Base-by-base conservation (phyloP, 1,284 basidiomycete species). In the Calocybe gambosa region DNA sequence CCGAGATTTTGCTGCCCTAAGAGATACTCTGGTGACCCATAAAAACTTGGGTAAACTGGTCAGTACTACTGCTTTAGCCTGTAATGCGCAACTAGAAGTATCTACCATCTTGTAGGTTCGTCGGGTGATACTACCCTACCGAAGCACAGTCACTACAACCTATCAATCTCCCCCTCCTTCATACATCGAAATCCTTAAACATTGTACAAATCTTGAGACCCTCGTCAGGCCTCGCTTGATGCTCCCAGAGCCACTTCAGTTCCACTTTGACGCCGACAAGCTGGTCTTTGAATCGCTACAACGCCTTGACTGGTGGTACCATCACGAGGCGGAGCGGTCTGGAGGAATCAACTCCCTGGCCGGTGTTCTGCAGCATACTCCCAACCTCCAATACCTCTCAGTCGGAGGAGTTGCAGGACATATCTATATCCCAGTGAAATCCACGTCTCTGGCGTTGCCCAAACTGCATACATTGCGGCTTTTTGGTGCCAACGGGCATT, bases 231-330 rank as follows among this genome's bases (percentile, higher is more conserved):
- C 78, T 31, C 59, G 55, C 20, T 50, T 58, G 33, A 55, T 53
- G 38, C 45, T 47, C 8, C 54, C 57, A 34, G 59, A 63, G n/a
- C 43, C 49, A 1, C 57, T 71, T n/a, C 66, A 62, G 21, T 84
- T 77, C 62, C 75, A 82, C 37, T 79, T 75, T 56, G 70, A 76
- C 26, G 70, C 73, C 3, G 66, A 66, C 18, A 64, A 51, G 40
- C 61, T 78, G 0, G 58, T 70, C 0, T 52, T 84, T 3, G 65
- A 69, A 8, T 73, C 73, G n/a, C 65, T 85, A 28, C 74, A 71
- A 38, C 74, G 80, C 16, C 67, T 85, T 33, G 82, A 85, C 45
- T 85, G 82, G 80, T 83, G 78, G 74, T 72, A 82, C 54, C 61
- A 76, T 52, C 66, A 67, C 48, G 73, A 76, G 43, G 82, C 82